phyloP scores from a whole-genome alignment of 805 yeast species.

The Saccharomycopsis selenospora region DNA sequence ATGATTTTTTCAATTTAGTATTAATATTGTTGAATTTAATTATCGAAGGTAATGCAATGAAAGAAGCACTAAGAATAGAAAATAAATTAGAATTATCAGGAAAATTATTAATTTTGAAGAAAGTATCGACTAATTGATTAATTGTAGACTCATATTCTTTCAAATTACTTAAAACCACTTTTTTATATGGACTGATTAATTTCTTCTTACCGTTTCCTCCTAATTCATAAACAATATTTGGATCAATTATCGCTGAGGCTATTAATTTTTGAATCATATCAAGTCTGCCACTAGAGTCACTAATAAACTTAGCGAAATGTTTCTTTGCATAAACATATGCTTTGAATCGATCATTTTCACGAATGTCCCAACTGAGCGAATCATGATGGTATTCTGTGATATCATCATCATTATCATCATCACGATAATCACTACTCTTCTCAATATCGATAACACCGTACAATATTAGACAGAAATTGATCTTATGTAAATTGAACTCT shows the following conservation, averaged over 20 bases:
- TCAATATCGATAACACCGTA: constrained; percentile 9
- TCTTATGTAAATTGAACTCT: constrained; percentile 29
- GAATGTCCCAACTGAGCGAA: neutral
- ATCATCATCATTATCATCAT: neutral
- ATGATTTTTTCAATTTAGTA: constrained; percentile 8
- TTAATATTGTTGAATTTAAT: constrained; percentile 18
- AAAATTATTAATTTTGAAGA: constrained; percentile 12
- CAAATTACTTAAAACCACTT: constrained; percentile 8
- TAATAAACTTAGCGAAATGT: constrained; percentile 10
- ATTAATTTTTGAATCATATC: constrained; percentile 9
- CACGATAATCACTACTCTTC: neutral
- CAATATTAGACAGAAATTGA: constrained; percentile 28
- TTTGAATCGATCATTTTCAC: constrained; percentile 9
- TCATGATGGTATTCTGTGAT: neutral
- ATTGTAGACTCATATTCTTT: constrained; percentile 8
- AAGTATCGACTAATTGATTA: constrained; percentile 6
- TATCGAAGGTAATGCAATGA: constrained; percentile 12
- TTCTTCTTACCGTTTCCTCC: neutral
- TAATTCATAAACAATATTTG: neutral
- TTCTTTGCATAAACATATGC: constrained; percentile 16
- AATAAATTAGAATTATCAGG: constrained; percentile 7
- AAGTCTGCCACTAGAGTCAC: neutral
- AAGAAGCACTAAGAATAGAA: constrained; percentile 9
- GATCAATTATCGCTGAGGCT: constrained; percentile 8
- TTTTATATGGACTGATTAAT: constrained; percentile 5